Evolutionary conservation across 495 filamentous ascomycete species (phyloP).

Genomic region (Venustampulla echinocandica): DNA sequence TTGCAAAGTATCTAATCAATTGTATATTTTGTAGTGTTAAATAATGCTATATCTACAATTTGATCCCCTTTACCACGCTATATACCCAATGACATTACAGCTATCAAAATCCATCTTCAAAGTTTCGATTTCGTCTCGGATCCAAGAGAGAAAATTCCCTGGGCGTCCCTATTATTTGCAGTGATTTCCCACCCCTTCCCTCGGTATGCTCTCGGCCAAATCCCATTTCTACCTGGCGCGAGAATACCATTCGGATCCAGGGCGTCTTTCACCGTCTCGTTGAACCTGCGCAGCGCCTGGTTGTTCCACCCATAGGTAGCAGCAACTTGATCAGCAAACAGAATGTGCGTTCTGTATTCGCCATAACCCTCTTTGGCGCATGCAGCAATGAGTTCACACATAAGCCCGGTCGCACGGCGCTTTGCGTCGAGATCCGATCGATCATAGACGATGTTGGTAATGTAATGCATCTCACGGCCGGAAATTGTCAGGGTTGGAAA

Average conservation of each 20-base stretch:
- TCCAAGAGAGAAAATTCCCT: too few species aligned
- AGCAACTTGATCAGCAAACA: slow-evolving; percentile 43
- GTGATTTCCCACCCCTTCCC: slow-evolving; percentile 6
- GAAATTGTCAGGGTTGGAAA: slow-evolving; percentile 43
- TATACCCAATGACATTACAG: too few species aligned
- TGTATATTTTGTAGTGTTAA: too few species aligned
- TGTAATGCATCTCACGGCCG: slow-evolving; percentile 48
- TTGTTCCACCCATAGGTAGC: slow-evolving; percentile 43
- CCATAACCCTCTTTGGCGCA: slow-evolving; percentile 38
- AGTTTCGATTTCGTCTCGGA: too few species aligned
- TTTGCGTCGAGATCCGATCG: slow-evolving; percentile 27
- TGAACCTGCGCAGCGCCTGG: slow-evolving; percentile 38
- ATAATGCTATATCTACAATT: too few species aligned
- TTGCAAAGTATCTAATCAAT: too few species aligned
- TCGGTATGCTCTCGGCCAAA: slow-evolving; percentile 33
- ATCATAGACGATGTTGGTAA: slow-evolving; percentile 40
- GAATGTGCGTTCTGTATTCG: slow-evolving; percentile 44
- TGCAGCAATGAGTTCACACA: slow-evolving; percentile 35
- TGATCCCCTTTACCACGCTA: too few species aligned
- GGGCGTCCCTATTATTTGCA: not conserved
- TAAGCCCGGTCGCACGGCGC: slow-evolving; percentile 26
- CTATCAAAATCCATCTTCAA: too few species aligned
- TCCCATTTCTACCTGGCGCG: slow-evolving; percentile 39
- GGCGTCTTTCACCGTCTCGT: slow-evolving; percentile 42
- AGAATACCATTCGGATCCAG: slow-evolving; percentile 44